phyloP scores from a whole-genome alignment of 2,329 filamentous ascomycete species.

The Calonectria pseudoturangicola region DNA sequence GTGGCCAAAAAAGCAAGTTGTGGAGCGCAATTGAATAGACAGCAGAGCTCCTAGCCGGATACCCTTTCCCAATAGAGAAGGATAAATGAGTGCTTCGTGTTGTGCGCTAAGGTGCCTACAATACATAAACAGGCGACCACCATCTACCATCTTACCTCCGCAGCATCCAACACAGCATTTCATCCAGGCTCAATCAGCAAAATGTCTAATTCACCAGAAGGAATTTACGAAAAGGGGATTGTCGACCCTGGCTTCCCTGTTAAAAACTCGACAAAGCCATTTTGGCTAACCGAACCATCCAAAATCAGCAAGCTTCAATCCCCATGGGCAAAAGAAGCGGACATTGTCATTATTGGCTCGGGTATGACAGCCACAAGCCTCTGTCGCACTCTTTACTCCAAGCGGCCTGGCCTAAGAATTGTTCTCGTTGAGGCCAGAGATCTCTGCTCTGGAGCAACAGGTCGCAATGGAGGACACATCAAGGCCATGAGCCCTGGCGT shows the following conservation, averaged over 20 bases:
- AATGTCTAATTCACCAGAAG: constrained; percentile 47
- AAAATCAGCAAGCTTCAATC: constrained; percentile 40
- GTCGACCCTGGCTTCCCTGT: constrained; percentile 46
- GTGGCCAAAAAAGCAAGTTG: background rate
- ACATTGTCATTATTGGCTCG: constrained; percentile 49
- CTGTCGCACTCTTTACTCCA: constrained; percentile 36
- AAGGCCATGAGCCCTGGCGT: constrained; percentile 39
- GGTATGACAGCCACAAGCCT: constrained; percentile 49
- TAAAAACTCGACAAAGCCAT: constrained; percentile 45
- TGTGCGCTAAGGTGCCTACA: background rate
- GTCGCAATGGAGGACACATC: constrained; percentile 51
- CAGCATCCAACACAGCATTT: background rate
- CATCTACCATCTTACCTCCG: background rate
- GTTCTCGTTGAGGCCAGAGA: constrained; percentile 46
- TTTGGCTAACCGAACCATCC: constrained; percentile 44
- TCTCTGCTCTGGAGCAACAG: constrained; percentile 46
- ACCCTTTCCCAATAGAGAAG: background rate
- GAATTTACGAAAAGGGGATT: constrained; percentile 48
- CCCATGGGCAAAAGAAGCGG: constrained; percentile 40
- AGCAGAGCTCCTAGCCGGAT: background rate
- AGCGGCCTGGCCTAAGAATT: constrained; percentile 40
- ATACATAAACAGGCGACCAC: background rate
- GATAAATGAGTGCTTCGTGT: background rate
- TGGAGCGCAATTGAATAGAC: background rate
- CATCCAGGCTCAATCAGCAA: background rate